Evolutionary conservation across 345 rosid species (phyloP), one percentile per base, ranked within the genome.

Genomic region (Schrenkiella parvula): DNA sequence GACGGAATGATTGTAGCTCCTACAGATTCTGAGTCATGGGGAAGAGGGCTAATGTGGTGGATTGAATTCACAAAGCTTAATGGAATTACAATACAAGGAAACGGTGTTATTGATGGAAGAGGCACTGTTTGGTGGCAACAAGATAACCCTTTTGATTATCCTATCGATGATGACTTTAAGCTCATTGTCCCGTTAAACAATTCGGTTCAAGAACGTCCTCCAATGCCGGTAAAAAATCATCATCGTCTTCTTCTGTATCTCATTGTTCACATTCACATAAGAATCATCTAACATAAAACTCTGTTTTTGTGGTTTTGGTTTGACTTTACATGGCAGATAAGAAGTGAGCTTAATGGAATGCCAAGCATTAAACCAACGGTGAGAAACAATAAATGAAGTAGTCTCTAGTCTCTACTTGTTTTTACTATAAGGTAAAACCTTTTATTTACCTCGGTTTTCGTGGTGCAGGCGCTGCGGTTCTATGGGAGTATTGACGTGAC

Each of bases 121-220:
- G 99, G 99, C 13, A 84, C 99, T 26, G 84, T 80, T 41, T 95
- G 99, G 99, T 95, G 99, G 99, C 84, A 86, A 76, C 84, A 87
- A 73, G 86, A 78, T 44, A 26, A 77, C 29, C 85, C 87, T 2
- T 77, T 64, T 8, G 81, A 84, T 43, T 86, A 84, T 62, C 89
- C 89, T 21, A 44, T 71, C 3, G 96, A 95, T 5, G 85, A 84
- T 17, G 91, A 88, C 67, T 48, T 77, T 57, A 83, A 80, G 60
- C 85, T 86, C 57, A 75, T 86, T 62, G 38, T 86, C 37, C 96
- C 95, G 2, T 50, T 86, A 26, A 89, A 91, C 80, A 78, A 46
- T 65, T 72, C 95, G 2, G 22, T 76, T 48, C 77, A 78, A 68
- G 68, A 76, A 58, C 80, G 26, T 46, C 93, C 90, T 47, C 92